Percentiles rank a stretch among this genome's conserved stretches.
Evolutionary conservation across 2,329 filamentous ascomycete species (phyloP).

Genomic region (Cercospora sp.): DNA sequence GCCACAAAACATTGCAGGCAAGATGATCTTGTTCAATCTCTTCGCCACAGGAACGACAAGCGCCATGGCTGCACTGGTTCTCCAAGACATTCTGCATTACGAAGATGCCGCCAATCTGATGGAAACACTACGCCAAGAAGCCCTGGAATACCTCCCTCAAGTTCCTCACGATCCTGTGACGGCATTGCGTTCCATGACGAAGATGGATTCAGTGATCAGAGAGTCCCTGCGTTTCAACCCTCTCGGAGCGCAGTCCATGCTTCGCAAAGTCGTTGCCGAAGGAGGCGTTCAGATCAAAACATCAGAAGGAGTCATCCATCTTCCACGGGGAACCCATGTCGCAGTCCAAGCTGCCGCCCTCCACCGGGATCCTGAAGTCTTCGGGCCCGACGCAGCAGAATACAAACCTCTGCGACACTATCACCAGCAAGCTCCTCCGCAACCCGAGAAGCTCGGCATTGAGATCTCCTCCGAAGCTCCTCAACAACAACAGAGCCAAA

Average conservation of each 20-base stretch:
- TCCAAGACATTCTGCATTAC: constrained; percentile 23
- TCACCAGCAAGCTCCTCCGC: background rate
- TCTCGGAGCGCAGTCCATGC: constrained; percentile 18
- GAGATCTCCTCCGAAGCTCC: background rate
- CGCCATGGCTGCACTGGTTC: constrained; percentile 20
- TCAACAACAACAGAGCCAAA: background rate
- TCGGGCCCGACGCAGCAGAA: constrained; percentile 20
- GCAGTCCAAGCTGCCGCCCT: constrained; percentile 21
- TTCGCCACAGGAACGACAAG: constrained; percentile 29
- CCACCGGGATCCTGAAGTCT: constrained; percentile 31
- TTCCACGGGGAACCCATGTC: constrained; percentile 29
- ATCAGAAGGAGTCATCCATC: constrained; percentile 22
- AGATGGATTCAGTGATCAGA: constrained; percentile 31
- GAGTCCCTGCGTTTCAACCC: constrained; percentile 29
- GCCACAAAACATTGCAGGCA: constrained; percentile 18
- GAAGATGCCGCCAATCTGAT: constrained; percentile 3
- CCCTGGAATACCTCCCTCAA: background rate
- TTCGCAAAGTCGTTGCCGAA: constrained; percentile 25
- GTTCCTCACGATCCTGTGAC: background rate
- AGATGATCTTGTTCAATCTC: constrained; percentile 28
- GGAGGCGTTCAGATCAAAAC: constrained; percentile 26
- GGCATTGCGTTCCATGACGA: background rate
- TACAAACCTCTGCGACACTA: constrained; percentile 31
- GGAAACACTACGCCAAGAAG: background rate
- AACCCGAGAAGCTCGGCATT: background rate